These are phyloP conservation scores for Cupressus sempervirens DNA, from an alignment of 75 land plant genomes.

Conservation along the genomic window DNA sequence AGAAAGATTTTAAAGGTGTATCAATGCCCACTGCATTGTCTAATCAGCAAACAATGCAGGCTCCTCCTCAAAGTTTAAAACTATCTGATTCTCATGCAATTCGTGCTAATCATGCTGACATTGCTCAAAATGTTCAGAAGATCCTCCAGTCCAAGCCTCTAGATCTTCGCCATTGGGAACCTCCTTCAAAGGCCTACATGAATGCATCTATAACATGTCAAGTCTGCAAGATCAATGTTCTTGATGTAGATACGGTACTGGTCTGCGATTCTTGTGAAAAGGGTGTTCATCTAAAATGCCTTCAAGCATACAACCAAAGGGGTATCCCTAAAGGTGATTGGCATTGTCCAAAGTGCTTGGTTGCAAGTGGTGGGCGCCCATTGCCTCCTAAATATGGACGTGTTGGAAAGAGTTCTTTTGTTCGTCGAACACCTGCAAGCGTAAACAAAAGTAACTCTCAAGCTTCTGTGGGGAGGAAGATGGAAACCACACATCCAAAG, in stretches of 20 bases:
- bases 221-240: constrained; percentile 46
- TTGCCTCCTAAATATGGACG: constrained; percentile 87
- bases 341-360: constrained; percentile 75
- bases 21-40: constrained; percentile 12
- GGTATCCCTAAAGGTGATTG: constrained; percentile 75
- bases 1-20: constrained; percentile 12
- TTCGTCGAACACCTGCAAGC: constrained; percentile 21
- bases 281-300: constrained; percentile 66
- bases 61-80: constrained; percentile 16
- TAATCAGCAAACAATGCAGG: constrained; percentile 15
- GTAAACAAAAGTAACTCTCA: constrained; percentile 12
- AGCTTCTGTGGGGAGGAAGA: constrained; percentile 25
- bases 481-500: constrained; percentile 14
- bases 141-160: constrained; percentile 39
- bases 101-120: constrained; percentile 35
- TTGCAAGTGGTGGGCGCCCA: constrained; percentile 48
- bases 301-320: constrained; percentile 43
- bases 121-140: constrained; percentile 44
- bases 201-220: constrained; percentile 51
- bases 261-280: constrained; percentile 89
- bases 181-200: constrained; percentile 66
- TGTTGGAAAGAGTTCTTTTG: constrained; percentile 31
- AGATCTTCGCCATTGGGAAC: constrained; percentile 38
- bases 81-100: constrained; percentile 18
- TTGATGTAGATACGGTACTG: constrained; percentile 48